Conservation (phyloP, 495 filamentous ascomycete genomes). For the Podospora bellae-mahoneyi region DNA sequence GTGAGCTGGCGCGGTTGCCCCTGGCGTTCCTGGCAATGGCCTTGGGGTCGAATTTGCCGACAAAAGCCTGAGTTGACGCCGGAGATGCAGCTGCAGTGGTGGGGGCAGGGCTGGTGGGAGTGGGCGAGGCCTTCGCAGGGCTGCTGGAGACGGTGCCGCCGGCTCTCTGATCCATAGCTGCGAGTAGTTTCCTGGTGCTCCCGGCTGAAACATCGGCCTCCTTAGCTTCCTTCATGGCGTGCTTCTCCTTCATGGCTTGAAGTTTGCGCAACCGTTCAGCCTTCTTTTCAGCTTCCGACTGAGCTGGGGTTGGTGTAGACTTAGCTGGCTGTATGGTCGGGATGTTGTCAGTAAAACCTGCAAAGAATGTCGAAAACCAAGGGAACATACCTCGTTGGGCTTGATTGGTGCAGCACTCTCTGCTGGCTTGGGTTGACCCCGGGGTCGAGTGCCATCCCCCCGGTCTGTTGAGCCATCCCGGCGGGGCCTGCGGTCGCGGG, state of each 20-base stretch:
- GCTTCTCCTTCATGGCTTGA: constrained; percentile 89
- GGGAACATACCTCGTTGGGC: constrained; percentile 47
- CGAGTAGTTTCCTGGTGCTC: constrained; percentile 63
- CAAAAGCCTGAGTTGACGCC: constrained; percentile 50
- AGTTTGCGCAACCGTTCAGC: constrained; percentile 78
- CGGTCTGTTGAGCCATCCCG: constrained; percentile 77
- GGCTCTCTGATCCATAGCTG: constrained; percentile 73
- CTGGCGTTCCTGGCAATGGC: constrained; percentile 73
- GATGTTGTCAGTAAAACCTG: constrained; percentile 18
- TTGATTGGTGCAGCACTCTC: constrained; percentile 43
- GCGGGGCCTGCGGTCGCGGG: constrained; percentile 67
- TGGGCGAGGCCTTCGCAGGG: constrained; percentile 50
- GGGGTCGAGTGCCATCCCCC: constrained; percentile 62
- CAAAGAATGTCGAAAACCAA: constrained; percentile 16
- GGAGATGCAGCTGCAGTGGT: constrained; percentile 35
- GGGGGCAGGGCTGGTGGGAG: constrained; percentile 55
- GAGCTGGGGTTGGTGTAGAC: constrained; percentile 51
- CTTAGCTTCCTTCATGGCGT: constrained; percentile 74
- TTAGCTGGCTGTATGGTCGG: constrained; percentile 40
- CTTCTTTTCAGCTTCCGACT: constrained; percentile 78
- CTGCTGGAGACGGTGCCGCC: constrained; percentile 48
- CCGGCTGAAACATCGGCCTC: constrained; percentile 64
- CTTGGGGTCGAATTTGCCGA: constrained; percentile 87
- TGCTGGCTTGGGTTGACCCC: constrained; percentile 40
- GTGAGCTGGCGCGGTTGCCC: constrained; percentile 45